A percentile compares a stretch with the other conserved stretches of the same genome.
Conservation (phyloP, 345 rosid genomes). For the Salix dunnii region DNA sequence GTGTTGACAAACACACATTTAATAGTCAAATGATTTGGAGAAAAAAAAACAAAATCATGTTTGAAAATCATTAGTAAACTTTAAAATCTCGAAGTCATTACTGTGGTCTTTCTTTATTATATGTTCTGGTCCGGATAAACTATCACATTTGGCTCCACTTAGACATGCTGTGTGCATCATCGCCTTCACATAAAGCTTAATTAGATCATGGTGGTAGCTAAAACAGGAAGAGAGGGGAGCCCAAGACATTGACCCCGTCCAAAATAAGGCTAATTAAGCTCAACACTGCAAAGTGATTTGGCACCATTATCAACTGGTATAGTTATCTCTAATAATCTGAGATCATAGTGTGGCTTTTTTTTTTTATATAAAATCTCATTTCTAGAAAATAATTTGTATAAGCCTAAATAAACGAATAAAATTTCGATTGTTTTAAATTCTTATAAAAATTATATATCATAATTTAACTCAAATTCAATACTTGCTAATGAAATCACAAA, state of each 20-base stretch:
- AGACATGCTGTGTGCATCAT: background rate
- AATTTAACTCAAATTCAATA: no score
- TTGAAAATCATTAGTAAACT: background rate
- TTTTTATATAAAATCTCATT: no score
- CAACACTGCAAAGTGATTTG: constrained; percentile 3
- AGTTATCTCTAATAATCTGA: background rate
- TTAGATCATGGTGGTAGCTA: background rate
- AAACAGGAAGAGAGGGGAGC: background rate
- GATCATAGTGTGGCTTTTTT: background rate
- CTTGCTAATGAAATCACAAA: fast-evolving
- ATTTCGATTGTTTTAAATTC: no score
- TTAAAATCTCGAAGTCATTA: background rate
- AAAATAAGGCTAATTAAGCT: background rate
- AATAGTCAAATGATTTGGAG: no score
- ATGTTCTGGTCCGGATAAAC: background rate
- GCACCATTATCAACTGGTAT: constrained; percentile 7
- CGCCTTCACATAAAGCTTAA: background rate
- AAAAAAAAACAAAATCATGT: no score
- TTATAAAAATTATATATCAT: no score
- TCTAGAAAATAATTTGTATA: no score
- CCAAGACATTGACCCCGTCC: background rate
- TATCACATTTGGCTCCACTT: background rate
- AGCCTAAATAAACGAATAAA: fast-evolving
- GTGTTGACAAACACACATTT: no score
- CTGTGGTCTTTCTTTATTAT: background rate